phyloP scores from a whole-genome alignment of 1,284 basidiomycete genomes.

The Acaromyces ingoldii region DNA sequence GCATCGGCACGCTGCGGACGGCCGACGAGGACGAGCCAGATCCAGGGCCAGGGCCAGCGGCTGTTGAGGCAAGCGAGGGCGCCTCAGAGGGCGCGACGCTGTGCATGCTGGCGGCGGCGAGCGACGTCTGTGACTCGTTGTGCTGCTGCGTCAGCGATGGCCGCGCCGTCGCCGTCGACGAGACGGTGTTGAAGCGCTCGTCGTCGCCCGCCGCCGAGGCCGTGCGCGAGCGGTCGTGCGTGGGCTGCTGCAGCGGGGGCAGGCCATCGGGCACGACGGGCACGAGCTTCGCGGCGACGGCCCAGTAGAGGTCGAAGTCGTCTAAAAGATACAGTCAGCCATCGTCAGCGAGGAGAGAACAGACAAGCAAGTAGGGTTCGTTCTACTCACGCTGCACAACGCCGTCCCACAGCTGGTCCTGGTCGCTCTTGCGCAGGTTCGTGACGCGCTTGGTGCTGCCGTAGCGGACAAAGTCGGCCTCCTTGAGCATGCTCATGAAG shows the following conservation, averaged over 20 bases:
- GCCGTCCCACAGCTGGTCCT: slow-evolving; percentile 41
- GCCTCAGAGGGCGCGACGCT: not conserved
- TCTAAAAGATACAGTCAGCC: slow-evolving; percentile 61
- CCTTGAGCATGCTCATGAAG: slow-evolving; percentile 45
- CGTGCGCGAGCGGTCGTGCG: too few species aligned
- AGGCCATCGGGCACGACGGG: slow-evolving; percentile 48
- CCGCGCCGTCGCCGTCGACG: not conserved
- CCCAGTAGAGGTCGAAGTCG: slow-evolving; percentile 90
- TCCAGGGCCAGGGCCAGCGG: not conserved
- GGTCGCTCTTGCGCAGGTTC: slow-evolving; percentile 36
- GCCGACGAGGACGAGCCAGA: not conserved
- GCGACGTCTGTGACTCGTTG: slow-evolving; percentile 4
- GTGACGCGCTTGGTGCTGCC: slow-evolving; percentile 38
- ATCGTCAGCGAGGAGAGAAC: not conserved
- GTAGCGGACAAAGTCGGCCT: slow-evolving; percentile 43
- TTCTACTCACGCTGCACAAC: slow-evolving; percentile 17
- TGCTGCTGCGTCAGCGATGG: slow-evolving; percentile 7
- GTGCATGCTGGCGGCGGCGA: not conserved
- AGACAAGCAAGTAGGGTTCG: not conserved
- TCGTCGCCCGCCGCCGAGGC: too few species aligned
- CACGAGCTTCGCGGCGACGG: slow-evolving; percentile 75
- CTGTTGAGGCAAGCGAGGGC: not conserved
- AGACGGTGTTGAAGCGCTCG: too few species aligned
- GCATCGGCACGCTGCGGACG: slow-evolving; percentile 74
- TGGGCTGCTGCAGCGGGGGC: too few species aligned